phyloP scores from a whole-genome alignment of 805 yeast genomes.

The Saccharomyces eubayanus region DNA sequence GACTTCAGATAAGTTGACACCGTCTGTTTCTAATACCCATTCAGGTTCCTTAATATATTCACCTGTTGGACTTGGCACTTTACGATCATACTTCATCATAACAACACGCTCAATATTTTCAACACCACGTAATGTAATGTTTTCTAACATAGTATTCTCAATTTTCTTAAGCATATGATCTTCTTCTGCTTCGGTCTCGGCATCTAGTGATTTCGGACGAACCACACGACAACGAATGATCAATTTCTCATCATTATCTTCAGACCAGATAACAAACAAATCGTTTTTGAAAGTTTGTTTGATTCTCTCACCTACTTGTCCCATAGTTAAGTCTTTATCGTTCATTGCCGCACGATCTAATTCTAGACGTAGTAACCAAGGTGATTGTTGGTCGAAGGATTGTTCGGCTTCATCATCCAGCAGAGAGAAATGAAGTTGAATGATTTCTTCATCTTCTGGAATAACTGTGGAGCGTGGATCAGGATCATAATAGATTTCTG shows the following conservation, averaged over 20 bases:
- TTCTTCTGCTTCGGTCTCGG: conserved; percentile 91
- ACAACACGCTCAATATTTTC: conserved; percentile 76
- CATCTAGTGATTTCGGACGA: conserved; percentile 87
- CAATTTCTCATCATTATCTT: conserved; percentile 95
- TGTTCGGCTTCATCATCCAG: conserved; percentile 97
- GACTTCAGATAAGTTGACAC: conserved; percentile 91
- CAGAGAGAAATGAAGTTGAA: conserved; percentile 92
- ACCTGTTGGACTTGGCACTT: conserved; percentile 69
- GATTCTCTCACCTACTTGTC: conserved; percentile 94
- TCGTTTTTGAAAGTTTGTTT: conserved; percentile 90
- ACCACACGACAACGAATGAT: conserved; percentile 97
- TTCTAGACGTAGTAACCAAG: conserved; percentile 95
- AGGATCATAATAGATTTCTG: conserved; percentile 96
- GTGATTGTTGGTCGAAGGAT: conserved; percentile 88
- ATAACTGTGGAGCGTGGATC: conserved; percentile 96
- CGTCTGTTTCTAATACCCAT: conserved; percentile 98
- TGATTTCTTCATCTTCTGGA: conserved; percentile 94
- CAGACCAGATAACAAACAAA: conserved; percentile 96
- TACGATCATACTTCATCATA: conserved; percentile 77
- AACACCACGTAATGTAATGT: conserved; percentile 91
- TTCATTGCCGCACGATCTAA: conserved; percentile 98
- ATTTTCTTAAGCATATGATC: conserved; percentile 92
- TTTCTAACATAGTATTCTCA: conserved; percentile 92
- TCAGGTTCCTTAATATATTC: conserved; percentile 84
- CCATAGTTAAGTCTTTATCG: conserved; percentile 95